A percentile compares a stretch with the other conserved stretches of the same genome.
Conservation (phyloP, 164 flowering plant genomes). For the Magnolia kwangsiensis region DNA sequence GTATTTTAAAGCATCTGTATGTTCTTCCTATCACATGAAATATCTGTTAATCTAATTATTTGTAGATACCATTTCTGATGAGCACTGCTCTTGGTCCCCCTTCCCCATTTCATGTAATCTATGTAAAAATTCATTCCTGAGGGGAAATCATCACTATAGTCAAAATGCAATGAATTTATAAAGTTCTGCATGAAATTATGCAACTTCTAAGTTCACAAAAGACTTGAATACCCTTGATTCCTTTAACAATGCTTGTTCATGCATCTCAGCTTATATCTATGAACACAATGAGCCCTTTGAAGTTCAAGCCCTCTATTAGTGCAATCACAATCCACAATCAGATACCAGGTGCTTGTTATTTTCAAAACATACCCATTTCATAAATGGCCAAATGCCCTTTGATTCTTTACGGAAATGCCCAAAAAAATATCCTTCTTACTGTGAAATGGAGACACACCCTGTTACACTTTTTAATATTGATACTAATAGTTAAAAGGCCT, state of each 20-base stretch:
- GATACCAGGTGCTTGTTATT: not conserved
- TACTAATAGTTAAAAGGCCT: not conserved
- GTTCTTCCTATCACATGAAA: constrained; percentile 7
- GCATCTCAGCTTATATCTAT: not conserved
- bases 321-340: not conserved
- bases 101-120: not conserved
- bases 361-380: not conserved
- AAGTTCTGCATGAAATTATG: not conserved
- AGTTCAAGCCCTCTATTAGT: not conserved
- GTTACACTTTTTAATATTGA: too few species aligned
- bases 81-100: not conserved
- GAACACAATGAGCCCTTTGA: not conserved
- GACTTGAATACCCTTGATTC: not conserved
- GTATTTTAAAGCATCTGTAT: not conserved
- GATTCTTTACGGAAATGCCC: not conserved
- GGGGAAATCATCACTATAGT: not conserved
- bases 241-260: not conserved
- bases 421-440: too few species aligned
- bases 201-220: not conserved
- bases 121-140: not conserved
- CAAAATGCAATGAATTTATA: not conserved
- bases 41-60: constrained; percentile 16
- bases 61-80: not conserved
- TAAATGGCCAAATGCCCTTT: not conserved
- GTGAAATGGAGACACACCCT: too few species aligned